A percentile compares a stretch with the other conserved stretches of the same genome.
Evolutionary conservation across 2,329 filamentous ascomycete species (phyloP).

Genomic region (Curvularia lunata): DNA sequence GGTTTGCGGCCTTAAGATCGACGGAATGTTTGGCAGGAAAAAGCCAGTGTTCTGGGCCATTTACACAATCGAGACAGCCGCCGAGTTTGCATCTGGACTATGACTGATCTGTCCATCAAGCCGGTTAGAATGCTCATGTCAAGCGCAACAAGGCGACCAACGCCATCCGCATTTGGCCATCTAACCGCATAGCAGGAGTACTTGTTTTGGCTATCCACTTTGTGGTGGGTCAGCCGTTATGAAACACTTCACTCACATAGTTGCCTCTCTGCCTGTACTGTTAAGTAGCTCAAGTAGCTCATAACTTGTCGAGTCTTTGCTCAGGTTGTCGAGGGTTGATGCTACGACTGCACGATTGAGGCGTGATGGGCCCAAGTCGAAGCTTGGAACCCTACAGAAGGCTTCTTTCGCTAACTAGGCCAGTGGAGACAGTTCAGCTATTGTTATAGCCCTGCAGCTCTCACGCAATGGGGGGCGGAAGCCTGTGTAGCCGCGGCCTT

Average conservation of each 20-base stretch:
- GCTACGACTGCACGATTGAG: constrained; percentile 23
- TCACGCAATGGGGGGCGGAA: constrained; percentile 22
- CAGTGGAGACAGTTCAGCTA: constrained; percentile 14
- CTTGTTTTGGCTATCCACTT: constrained; percentile 7
- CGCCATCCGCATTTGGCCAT: constrained; percentile 4
- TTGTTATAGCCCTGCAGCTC: constrained; percentile 17
- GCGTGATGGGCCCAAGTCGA: constrained; percentile 26
- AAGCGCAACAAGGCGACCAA: not conserved
- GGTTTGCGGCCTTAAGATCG: constrained; percentile 8
- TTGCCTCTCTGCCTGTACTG: constrained; percentile 9
- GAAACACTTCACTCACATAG: constrained; percentile 25
- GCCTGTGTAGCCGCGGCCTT: constrained; percentile 12
- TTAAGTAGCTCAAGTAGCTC: constrained; percentile 4
- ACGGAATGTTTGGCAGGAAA: not conserved
- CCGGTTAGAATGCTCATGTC: constrained; percentile 1
- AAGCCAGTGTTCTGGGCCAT: constrained; percentile 1
- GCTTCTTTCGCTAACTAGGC: constrained; percentile 23
- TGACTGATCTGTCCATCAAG: not conserved
- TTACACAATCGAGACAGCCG: constrained; percentile 1
- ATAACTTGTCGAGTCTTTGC: not conserved
- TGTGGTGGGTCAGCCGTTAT: constrained; percentile 22
- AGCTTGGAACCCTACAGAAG: constrained; percentile 26
- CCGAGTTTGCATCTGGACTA: constrained; percentile 1
- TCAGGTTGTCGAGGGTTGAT: constrained; percentile 5
- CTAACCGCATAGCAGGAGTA: not conserved